Evolutionary conservation across 2,329 filamentous ascomycete genomes (phyloP).

Genomic region (Thelonectria olida): DNA sequence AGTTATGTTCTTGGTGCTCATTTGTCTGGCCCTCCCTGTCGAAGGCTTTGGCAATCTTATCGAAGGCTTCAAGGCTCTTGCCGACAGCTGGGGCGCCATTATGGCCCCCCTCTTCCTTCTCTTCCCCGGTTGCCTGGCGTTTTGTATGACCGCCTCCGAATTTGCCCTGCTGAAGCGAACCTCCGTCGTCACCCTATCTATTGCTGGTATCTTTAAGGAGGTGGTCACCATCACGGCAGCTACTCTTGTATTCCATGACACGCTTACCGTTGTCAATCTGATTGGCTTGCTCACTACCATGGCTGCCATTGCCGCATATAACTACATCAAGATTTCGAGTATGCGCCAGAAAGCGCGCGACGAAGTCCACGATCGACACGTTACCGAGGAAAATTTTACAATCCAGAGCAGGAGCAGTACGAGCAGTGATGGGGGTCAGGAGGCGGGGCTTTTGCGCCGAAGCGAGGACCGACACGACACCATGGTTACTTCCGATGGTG

Average conservation of each 20-base stretch:
- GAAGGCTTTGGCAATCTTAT: constrained; percentile 79
- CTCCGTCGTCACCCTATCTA: constrained; percentile 93
- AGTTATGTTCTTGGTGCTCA: constrained; percentile 89
- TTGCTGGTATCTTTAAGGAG: constrained; percentile 99
- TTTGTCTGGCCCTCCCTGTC: constrained; percentile 83
- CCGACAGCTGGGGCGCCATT: constrained; percentile 72
- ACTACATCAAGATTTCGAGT: constrained; percentile 90
- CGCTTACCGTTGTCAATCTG: constrained; percentile 86
- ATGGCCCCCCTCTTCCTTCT: constrained; percentile 78
- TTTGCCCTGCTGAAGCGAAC: constrained; percentile 95
- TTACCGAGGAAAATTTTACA: constrained; percentile 44
- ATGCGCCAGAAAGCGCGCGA: constrained; percentile 81
- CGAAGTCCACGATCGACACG: constrained; percentile 56
- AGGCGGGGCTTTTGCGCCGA: constrained; percentile 54
- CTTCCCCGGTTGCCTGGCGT: constrained; percentile 91
- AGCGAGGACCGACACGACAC: constrained; percentile 48
- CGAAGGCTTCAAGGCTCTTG: constrained; percentile 71
- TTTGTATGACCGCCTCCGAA: constrained; percentile 95
- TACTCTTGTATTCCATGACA: constrained; percentile 87
- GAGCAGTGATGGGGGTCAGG: constrained; percentile 53
- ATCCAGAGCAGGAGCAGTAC: constrained; percentile 48
- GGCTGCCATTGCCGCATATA: constrained; percentile 86
- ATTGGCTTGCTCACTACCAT: constrained; percentile 90
- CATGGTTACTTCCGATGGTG: constrained; percentile 52
- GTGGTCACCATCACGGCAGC: constrained; percentile 94